phyloP scores from a whole-genome alignment of 805 yeast species.

The Kuraishia molischiana region DNA sequence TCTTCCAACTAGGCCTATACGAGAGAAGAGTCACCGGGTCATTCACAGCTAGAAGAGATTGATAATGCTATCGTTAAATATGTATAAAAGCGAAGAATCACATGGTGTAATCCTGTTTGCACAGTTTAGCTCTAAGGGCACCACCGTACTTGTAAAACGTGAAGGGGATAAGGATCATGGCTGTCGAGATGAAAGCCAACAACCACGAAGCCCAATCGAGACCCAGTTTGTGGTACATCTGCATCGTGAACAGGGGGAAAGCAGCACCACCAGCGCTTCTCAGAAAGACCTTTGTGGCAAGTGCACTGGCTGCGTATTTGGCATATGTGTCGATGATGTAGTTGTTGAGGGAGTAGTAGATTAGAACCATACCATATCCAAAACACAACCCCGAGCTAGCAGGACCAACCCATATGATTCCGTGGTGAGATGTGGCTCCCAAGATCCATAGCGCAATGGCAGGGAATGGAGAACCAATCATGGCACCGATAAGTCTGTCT shows the following conservation, averaged over 20 bases:
- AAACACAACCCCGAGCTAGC: slow-evolving; percentile 50
- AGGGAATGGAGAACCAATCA: slow-evolving; percentile 77
- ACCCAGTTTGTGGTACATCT: slow-evolving; percentile 68
- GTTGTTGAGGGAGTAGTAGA: slow-evolving; percentile 54
- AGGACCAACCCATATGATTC: slow-evolving; percentile 55
- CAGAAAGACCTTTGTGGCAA: slow-evolving; percentile 73
- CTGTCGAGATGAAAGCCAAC: slow-evolving; percentile 67
- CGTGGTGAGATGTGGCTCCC: slow-evolving; percentile 67
- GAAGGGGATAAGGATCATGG: slow-evolving; percentile 67
- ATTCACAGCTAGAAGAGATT: neutral
- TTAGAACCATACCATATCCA: slow-evolving; percentile 53
- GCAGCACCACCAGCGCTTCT: slow-evolving; percentile 85
- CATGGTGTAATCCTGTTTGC: slow-evolving; percentile 50
- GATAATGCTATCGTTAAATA: neutral
- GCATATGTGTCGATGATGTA: slow-evolving; percentile 89
- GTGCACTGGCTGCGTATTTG: slow-evolving; percentile 69
- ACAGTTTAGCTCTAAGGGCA: slow-evolving; percentile 47
- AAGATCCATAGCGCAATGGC: slow-evolving; percentile 70
- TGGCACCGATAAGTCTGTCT: slow-evolving; percentile 72
- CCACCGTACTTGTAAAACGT: slow-evolving; percentile 63
- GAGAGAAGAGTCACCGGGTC: slow-evolving; percentile 5
- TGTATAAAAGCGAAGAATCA: slow-evolving; percentile 1
- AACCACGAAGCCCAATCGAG: slow-evolving; percentile 77
- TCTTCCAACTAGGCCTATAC: slow-evolving; percentile 24
- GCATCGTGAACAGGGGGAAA: slow-evolving; percentile 72